Base-by-base conservation (phyloP, 768 basidiomycete species). In the Phylloporus sp. region DNA sequence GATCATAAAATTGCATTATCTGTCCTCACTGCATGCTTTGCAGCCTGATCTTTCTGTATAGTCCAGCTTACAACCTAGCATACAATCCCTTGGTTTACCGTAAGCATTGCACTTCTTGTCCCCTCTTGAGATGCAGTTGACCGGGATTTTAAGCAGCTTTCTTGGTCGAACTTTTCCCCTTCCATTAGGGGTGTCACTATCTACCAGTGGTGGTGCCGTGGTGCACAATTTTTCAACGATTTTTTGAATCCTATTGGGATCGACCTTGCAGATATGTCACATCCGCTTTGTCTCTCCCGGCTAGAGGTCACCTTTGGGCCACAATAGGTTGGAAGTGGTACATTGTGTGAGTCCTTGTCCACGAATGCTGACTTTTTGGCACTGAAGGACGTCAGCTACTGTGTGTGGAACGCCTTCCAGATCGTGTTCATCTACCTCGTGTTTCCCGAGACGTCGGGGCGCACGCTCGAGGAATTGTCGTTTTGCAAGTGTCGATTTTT, bases 91-190 rank as follows among this genome's bases (percentile, higher is more conserved):
- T 54, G 24, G 24, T 38, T 2, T 44, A 38, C 38, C 37, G 50
- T 47, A 15, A 39, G 53, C 4, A 4, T 34, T 14, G 4, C 3
- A 20, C 15, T 23, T 24, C 7, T 22, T 17, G 8, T 22, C 17
- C n/a, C 14, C 18, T n/a, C 28, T 44, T 17, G 3, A 51, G 11
- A 53, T 8, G 22, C 28, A 28, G 17, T 2, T 15, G 57, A 27
- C 27, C 4, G 18, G 13, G 5, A 28, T 28, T 8, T n/a, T 11
- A 9, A 18, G 15, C 52, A 79, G 79, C 79, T 6, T 82, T 72
- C 73, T 64, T 82, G 48, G 78, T 81, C 24, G 82, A 82, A 55
- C 58, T 84, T 23, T 82, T 82, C 69, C 81, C 81, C 0, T 82
- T 70, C 67, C 74, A 78, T 49, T 1, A 78, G 77, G 59, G 82